These are phyloP conservation scores for Daldinia decipiens DNA, from an alignment of 495 filamentous ascomycete species.

Conservation along the genomic window DNA sequence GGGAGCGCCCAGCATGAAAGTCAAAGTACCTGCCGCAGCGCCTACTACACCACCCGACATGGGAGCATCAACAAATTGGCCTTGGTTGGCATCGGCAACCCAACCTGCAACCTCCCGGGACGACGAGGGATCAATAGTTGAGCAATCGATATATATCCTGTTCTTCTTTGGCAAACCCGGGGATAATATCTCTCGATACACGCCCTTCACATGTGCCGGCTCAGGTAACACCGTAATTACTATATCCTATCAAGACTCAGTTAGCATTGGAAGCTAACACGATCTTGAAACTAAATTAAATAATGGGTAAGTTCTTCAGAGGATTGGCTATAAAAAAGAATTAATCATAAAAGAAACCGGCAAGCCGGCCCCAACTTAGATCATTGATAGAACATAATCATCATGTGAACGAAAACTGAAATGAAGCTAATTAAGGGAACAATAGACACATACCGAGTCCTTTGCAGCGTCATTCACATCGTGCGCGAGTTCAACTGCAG, in stretches of 20 bases:
- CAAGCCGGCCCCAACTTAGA: slow-evolving; percentile 65
- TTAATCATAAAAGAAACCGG: slow-evolving; percentile 61
- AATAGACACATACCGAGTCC: slow-evolving; percentile 71
- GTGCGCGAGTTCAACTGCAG: slow-evolving; percentile 65
- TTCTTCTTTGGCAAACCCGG: slow-evolving; percentile 57
- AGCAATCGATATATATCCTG: slow-evolving; percentile 81
- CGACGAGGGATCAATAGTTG: slow-evolving; percentile 85
- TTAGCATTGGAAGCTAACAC: slow-evolving; percentile 31
- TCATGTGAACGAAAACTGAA: slow-evolving; percentile 50
- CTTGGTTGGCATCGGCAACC: slow-evolving; percentile 63
- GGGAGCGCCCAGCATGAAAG: slow-evolving; percentile 87
- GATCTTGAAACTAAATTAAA: slow-evolving; percentile 1
- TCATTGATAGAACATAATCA: slow-evolving; percentile 70
- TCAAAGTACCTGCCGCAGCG: slow-evolving; percentile 76
- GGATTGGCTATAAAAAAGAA: slow-evolving; percentile 70
- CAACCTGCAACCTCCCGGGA: slow-evolving; percentile 73
- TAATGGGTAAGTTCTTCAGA: slow-evolving; percentile 58
- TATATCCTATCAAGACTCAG: slow-evolving; percentile 65
- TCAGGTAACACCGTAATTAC: slow-evolving; percentile 85
- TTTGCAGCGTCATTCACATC: slow-evolving; percentile 71
- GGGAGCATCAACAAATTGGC: slow-evolving; percentile 79
- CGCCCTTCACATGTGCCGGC: slow-evolving; percentile 77
- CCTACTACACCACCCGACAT: slow-evolving; percentile 91
- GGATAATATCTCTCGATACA: slow-evolving; percentile 72
- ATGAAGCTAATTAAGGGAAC: slow-evolving; percentile 1